phyloP scores from a whole-genome alignment of 73 alveolate genomes.

The Paramecium pentaurelia region DNA sequence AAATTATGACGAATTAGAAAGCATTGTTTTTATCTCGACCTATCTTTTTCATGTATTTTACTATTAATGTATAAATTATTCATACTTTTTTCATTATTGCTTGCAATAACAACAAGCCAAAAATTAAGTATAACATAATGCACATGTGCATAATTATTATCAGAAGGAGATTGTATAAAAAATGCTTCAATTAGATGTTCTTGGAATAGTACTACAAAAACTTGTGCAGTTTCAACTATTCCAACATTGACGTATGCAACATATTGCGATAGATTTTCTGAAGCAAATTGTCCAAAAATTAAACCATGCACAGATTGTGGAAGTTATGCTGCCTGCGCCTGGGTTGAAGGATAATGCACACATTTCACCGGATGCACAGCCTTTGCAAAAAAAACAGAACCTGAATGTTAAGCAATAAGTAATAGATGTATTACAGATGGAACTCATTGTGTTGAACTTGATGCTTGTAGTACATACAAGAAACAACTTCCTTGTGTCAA shows the following conservation, averaged over 20 bases:
- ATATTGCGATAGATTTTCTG: not conserved
- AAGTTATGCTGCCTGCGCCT: not conserved
- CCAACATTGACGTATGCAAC: not conserved
- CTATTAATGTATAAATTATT: not conserved
- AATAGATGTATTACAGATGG: not conserved
- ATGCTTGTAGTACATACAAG: not conserved
- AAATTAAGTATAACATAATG: not conserved
- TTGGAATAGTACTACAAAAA: not conserved
- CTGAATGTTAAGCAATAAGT: not conserved
- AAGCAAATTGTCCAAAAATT: not conserved
- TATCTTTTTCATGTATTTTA: not conserved
- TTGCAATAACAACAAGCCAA: not conserved
- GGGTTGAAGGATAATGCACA: not conserved
- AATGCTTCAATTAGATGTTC: not conserved
- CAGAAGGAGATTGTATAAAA: not conserved
- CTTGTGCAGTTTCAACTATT: not conserved
- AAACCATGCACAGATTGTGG: not conserved
- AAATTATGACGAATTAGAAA: too few relatives aligned
- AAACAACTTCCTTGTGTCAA: not conserved
- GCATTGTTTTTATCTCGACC: too few relatives aligned
- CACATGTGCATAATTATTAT: not conserved
- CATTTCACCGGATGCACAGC: constrained; percentile 15
- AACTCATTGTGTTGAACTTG: not conserved
- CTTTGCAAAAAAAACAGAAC: not conserved
- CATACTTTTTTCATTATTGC: not conserved